Conservation (phyloP, 495 filamentous ascomycete species). For the Choiromyces venosus region DNA sequence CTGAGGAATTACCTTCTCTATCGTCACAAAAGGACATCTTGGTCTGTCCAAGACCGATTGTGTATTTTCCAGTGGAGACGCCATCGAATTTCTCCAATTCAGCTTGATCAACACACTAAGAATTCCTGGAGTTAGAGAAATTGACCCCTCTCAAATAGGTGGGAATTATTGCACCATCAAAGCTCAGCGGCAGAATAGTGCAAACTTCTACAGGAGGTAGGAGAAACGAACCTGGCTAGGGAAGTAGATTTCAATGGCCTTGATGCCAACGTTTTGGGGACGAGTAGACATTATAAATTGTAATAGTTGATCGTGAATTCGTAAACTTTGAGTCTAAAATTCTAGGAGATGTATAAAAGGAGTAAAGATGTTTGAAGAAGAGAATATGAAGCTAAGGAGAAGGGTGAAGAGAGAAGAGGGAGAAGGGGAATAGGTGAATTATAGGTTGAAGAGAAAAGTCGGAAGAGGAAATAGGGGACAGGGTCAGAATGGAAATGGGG, state of each 20-base stretch:
- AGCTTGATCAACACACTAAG: conserved; percentile 88
- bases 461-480: conserved; percentile 2
- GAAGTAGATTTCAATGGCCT: conserved; percentile 99
- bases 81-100: conserved; percentile 99
- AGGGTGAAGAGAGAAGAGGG: background rate
- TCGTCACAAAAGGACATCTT: conserved; percentile 99
- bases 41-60: conserved; percentile 97
- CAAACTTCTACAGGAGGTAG: conserved; percentile 1
- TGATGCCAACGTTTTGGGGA: conserved; percentile 96
- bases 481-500: background rate
- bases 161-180: background rate
- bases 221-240: conserved; percentile 72
- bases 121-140: conserved; percentile 18
- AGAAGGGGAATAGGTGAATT: conserved; percentile 9
- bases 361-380: background rate
- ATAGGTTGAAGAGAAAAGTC: background rate
- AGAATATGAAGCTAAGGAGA: background rate
- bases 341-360: background rate
- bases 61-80: conserved; percentile 91
- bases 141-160: background rate
- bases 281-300: conserved; percentile 67
- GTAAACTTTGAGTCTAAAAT: conserved; percentile 32
- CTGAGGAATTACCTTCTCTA: conserved; percentile 65
- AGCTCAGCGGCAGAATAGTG: background rate
- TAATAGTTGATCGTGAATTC: conserved; percentile 12